Percentiles rank a stretch among this genome's conserved stretches.
Conservation (phyloP, 805 yeast species). For the Candida parachauliodes region DNA sequence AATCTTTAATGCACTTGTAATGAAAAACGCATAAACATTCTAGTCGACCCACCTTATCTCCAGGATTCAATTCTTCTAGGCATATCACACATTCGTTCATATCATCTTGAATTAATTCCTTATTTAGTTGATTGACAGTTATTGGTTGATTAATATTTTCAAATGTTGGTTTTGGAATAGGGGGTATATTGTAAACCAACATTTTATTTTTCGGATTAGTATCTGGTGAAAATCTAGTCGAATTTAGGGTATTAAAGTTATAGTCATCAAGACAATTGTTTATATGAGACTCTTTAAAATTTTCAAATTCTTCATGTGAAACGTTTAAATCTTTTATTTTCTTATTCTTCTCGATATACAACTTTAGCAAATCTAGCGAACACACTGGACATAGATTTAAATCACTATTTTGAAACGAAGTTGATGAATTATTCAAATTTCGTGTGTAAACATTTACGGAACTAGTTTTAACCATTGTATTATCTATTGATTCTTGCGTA, state of each 20-base stretch:
- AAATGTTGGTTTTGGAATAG: slow-evolving; percentile 39
- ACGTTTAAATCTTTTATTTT: slow-evolving; percentile 10
- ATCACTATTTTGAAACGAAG: slow-evolving; percentile 18
- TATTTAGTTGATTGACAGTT: not conserved
- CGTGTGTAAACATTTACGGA: not conserved
- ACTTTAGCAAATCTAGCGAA: slow-evolving; percentile 25
- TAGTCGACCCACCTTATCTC: slow-evolving; percentile 84
- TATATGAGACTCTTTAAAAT: slow-evolving; percentile 62
- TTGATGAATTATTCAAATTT: slow-evolving; percentile 3
- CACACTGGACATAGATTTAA: slow-evolving; percentile 40
- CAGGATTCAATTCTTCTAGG: slow-evolving; percentile 80
- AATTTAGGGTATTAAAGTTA: slow-evolving; percentile 57
- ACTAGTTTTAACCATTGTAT: slow-evolving; percentile 18
- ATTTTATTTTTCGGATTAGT: slow-evolving; percentile 60
- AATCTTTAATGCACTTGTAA: slow-evolving; percentile 80
- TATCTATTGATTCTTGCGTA: not conserved
- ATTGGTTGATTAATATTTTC: slow-evolving; percentile 29
- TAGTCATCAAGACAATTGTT: slow-evolving; percentile 68
- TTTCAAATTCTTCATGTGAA: slow-evolving; percentile 25
- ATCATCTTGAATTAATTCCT: not conserved
- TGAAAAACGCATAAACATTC: slow-evolving; percentile 96
- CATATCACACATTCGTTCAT: slow-evolving; percentile 74
- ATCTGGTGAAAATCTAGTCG: slow-evolving; percentile 35
- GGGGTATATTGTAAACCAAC: slow-evolving; percentile 70
- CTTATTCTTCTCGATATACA: slow-evolving; percentile 16